Conservation (phyloP, 805 yeast genomes). For the Starmerella riodocensis region DNA sequence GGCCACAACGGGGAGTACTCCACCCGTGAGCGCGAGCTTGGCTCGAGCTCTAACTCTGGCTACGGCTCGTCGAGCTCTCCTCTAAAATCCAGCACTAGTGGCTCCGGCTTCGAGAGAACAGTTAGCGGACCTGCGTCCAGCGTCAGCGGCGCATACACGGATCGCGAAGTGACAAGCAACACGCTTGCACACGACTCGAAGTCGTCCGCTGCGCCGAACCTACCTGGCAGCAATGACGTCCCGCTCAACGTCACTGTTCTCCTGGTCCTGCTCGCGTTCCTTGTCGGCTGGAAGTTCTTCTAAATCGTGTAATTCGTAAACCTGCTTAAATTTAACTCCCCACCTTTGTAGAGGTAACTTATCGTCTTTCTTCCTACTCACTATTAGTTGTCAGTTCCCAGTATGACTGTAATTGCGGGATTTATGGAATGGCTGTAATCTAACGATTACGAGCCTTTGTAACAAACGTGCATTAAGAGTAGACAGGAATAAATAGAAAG, state of each 20-base stretch:
- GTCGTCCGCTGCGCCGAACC: background rate
- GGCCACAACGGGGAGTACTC: background rate
- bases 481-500: background rate
- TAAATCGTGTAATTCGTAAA: slow-evolving; percentile 23
- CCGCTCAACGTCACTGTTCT: slow-evolving; percentile 42
- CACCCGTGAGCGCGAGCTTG: background rate
- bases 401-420: no score
- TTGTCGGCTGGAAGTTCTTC: slow-evolving; percentile 61
- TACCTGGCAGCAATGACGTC: slow-evolving; percentile 30
- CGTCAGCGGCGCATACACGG: slow-evolving; percentile 11
- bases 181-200: slow-evolving; percentile 2
- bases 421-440: no score
- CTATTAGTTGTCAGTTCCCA: background rate
- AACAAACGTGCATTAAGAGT: background rate
- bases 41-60: background rate
- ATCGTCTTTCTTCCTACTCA: background rate
- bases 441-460: background rate
- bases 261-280: slow-evolving; percentile 42
- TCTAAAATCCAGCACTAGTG: background rate
- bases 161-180: background rate
- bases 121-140: slow-evolving; percentile 14
- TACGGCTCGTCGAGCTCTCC: background rate
- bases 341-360: no score
- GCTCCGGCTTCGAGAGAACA: slow-evolving; percentile 8
- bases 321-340: background rate